These are phyloP conservation scores for Beverwykella pulmonaria DNA, from an alignment of 495 filamentous ascomycete genomes.

Conservation along the genomic window DNA sequence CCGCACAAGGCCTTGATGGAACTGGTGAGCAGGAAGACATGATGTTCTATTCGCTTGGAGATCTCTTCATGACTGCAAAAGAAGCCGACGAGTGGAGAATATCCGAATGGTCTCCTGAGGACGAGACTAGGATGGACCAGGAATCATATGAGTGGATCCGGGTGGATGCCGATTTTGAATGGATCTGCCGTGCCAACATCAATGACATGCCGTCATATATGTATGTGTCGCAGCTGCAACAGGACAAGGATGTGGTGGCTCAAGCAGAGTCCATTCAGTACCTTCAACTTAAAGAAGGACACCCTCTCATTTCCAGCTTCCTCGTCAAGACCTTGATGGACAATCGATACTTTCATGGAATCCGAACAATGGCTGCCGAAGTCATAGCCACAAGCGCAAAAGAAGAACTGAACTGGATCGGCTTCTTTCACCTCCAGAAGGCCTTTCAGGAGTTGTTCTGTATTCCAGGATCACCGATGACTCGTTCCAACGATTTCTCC, in stretches of 20 bases:
- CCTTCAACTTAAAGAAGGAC: slow-evolving; percentile 60
- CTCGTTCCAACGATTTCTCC: slow-evolving; percentile 83
- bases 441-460: slow-evolving; percentile 90
- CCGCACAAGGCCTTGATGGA: slow-evolving; percentile 61
- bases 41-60: slow-evolving; percentile 87
- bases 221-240: slow-evolving; percentile 95
- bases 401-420: slow-evolving; percentile 72
- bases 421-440: slow-evolving; percentile 78
- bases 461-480: slow-evolving; percentile 69
- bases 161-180: slow-evolving; percentile 97
- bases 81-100: slow-evolving; percentile 84
- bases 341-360: slow-evolving; percentile 86
- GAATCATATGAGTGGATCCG: slow-evolving; percentile 99
- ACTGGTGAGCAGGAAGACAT: slow-evolving; percentile 79
- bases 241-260: slow-evolving; percentile 94
- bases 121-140: slow-evolving; percentile 86
- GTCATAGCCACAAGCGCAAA: slow-evolving; percentile 73
- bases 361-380: slow-evolving; percentile 78
- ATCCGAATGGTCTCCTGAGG: slow-evolving; percentile 81
- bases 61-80: slow-evolving; percentile 79
- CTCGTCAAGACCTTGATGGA: slow-evolving; percentile 89
- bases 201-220: slow-evolving; percentile 85
- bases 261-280: slow-evolving; percentile 80
- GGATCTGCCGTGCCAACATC: slow-evolving; percentile 80
- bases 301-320: slow-evolving; percentile 80